Evolutionary conservation across 78 protist species (phyloP), one percentile per base, ranked within the genome.

Genomic region (Monosiga brevicollis): DNA sequence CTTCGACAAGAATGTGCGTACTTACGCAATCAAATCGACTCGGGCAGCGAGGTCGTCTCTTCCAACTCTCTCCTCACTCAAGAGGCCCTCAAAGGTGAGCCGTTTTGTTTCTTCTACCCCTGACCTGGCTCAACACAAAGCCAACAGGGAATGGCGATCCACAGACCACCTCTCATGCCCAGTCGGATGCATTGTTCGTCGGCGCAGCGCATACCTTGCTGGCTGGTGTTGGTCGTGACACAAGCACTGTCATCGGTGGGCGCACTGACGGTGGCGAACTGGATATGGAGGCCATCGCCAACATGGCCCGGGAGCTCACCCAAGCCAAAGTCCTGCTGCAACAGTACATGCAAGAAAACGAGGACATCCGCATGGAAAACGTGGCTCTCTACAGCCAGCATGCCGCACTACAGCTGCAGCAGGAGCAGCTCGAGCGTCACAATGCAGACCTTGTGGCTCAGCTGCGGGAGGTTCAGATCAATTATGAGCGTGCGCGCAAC

Each of bases 321-420:
- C 9, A 6, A 26, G 77, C 77, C 36, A 22, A 26, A 40, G 25
- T 22, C 22, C 9, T 73, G 41, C 1, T 73, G 20, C 6, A 24
- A 1, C 42, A 73, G 40, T 73, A 73, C 77, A 73, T 73, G 77
- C 25, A 73, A 20, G 77, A 73, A 22, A 73, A 73, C 77, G 77
- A 73, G 9, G 77, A 9, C 36, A 6, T 73, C 36, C 35, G 39
- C 6, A 24, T 32, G n/a, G 77, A 73, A 40, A 73, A 73, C 40
- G 41, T n/a, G n/a, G n/a, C n/a, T n/a, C n/a, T n/a, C n/a, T n/a
- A n/a, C n/a, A n/a, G n/a, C n/a, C n/a, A n/a, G n/a, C n/a, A n/a
- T n/a, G n/a, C 35, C 36, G 41, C 9, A 24, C 77, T 73, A 36
- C 3, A 9, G 10, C 41, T 6, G 38, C 11, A 2, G 77, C 6